Evolutionary conservation across 148 eudicot genomes (phyloP).

Genomic region (Selenicereus undatus): DNA sequence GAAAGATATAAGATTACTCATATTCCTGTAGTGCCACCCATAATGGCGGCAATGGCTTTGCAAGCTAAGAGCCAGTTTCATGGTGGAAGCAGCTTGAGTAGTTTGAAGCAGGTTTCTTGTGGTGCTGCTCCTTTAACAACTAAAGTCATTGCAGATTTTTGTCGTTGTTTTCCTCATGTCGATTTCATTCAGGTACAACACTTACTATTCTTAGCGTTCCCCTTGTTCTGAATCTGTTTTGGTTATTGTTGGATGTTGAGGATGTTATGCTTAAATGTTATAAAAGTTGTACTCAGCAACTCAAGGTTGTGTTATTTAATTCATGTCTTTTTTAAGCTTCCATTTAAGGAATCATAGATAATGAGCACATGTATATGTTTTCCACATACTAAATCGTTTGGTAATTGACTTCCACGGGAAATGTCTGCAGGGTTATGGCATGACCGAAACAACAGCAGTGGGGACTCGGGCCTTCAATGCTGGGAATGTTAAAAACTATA

Average conservation of each 20-base stretch:
- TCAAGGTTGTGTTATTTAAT: background rate
- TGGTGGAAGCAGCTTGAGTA: slow-evolving; percentile 33
- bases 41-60: slow-evolving; percentile 48
- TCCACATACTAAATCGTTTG: background rate
- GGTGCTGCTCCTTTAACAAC: slow-evolving; percentile 74
- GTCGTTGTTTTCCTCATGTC: slow-evolving; percentile 52
- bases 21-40: slow-evolving; percentile 71
- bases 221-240: background rate
- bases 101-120: slow-evolving; percentile 86
- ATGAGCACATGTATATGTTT: background rate
- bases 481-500: slow-evolving; percentile 35
- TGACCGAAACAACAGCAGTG: slow-evolving; percentile 91
- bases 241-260: background rate
- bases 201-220: background rate
- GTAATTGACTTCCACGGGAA: background rate
- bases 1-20: slow-evolving; percentile 62
- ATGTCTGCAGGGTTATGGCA: slow-evolving; percentile 74
- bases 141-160: slow-evolving; percentile 55
- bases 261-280: background rate
- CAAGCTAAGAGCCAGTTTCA: slow-evolving; percentile 33
- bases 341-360: background rate
- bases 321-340: background rate
- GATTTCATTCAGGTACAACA: slow-evolving; percentile 84
- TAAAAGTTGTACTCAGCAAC: too few species aligned
- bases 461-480: slow-evolving; percentile 81